Evolutionary conservation across 192 early-diverging fungal genomes (phyloP).

Genomic region (Endogone sp.): DNA sequence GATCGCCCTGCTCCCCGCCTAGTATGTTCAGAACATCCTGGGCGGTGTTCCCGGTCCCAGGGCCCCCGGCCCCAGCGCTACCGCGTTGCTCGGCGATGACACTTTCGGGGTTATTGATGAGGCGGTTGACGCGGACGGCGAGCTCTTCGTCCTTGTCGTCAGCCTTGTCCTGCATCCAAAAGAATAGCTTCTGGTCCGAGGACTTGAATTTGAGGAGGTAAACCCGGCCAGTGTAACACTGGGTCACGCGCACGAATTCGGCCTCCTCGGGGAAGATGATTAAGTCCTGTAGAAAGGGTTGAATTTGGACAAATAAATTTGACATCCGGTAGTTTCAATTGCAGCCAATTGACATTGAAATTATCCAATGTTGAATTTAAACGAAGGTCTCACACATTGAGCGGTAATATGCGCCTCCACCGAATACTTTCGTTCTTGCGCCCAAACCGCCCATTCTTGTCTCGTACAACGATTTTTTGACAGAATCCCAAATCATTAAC

Average conservation of each 20-base stretch:
- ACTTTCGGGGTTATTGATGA: conserved; percentile 47
- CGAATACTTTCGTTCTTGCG: no score
- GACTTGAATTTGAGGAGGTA: conserved; percentile 79
- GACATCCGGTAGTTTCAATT: no score
- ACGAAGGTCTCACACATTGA: no score
- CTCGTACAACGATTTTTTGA: no score
- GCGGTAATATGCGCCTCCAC: no score
- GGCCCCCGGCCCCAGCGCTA: not conserved
- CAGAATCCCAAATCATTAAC: no score
- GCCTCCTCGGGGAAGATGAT: conserved; percentile 80
- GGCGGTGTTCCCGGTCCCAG: conserved; percentile 12
- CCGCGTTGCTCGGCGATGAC: conserved; percentile 23
- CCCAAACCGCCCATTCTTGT: no score
- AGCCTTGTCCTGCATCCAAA: conserved; percentile 78
- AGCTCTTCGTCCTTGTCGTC: conserved; percentile 54
- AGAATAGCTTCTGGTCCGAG: conserved; percentile 73
- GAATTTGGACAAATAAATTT: not conserved
- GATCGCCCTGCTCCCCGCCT: conserved; percentile 8
- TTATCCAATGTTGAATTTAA: no score
- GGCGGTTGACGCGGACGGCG: conserved; percentile 49
- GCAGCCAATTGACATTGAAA: not conserved
- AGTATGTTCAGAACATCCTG: conserved; percentile 21
- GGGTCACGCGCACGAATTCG: conserved; percentile 42
- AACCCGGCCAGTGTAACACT: conserved; percentile 67
- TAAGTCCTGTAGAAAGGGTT: conserved; percentile 37